These are phyloP conservation scores for Zygosaccharomyces pseudorouxii DNA, from an alignment of 805 yeast genomes.

Conservation along the genomic window DNA sequence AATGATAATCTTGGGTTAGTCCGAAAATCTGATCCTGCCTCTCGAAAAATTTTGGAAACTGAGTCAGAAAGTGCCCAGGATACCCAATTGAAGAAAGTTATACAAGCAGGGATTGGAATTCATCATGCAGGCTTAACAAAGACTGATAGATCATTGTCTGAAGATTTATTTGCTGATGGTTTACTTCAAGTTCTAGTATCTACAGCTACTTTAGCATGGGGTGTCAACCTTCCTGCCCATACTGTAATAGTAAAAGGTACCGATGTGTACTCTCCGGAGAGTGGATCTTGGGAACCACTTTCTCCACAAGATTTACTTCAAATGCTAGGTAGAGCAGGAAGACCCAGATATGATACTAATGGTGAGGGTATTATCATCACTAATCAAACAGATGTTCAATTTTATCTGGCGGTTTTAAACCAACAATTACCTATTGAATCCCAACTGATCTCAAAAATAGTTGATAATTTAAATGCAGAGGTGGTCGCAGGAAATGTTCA, in stretches of 20 bases:
- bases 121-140: slow-evolving; percentile 88
- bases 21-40: slow-evolving; percentile 47
- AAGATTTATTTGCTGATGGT: slow-evolving; percentile 85
- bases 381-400: slow-evolving; percentile 76
- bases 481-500: slow-evolving; percentile 66
- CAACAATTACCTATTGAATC: slow-evolving; percentile 93
- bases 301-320: slow-evolving; percentile 93
- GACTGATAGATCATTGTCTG: slow-evolving; percentile 70
- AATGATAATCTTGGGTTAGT: slow-evolving; percentile 46
- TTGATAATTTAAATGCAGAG: slow-evolving; percentile 83
- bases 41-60: slow-evolving; percentile 54
- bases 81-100: slow-evolving; percentile 50
- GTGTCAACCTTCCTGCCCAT: slow-evolving; percentile 93
- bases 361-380: slow-evolving; percentile 96
- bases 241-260: slow-evolving; percentile 93
- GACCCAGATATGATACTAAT: slow-evolving; percentile 87
- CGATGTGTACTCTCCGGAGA: slow-evolving; percentile 86
- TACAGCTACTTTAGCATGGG: slow-evolving; percentile 95
- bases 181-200: slow-evolving; percentile 78
- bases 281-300: slow-evolving; percentile 84
- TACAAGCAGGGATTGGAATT: slow-evolving; percentile 74
- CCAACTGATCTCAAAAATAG: slow-evolving; percentile 63
- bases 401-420: slow-evolving; percentile 83
- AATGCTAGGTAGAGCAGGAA: slow-evolving; percentile 98
- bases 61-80: slow-evolving; percentile 58